phyloP scores from a whole-genome alignment of 129 eudicot genomes.

The Erigeron canadensis region DNA sequence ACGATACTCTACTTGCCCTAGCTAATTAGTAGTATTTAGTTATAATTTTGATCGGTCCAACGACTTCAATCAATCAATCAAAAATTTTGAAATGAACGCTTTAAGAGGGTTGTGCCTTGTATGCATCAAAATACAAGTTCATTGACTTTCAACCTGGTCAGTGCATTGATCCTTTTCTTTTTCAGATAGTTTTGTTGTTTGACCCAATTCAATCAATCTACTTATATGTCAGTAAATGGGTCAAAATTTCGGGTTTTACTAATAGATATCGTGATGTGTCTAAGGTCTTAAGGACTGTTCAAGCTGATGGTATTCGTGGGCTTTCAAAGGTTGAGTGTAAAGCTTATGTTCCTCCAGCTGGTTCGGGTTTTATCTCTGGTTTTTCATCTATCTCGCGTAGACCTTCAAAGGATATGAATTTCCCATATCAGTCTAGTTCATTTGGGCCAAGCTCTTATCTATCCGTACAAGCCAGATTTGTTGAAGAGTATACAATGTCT shows the following conservation, averaged over 20 bases:
- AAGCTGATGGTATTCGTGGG: constrained; percentile 88
- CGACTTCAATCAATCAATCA: too few relatives aligned
- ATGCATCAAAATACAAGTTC: not conserved
- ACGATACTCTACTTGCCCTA: too few relatives aligned
- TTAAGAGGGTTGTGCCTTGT: not conserved
- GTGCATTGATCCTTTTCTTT: too few relatives aligned
- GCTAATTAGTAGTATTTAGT: too few relatives aligned
- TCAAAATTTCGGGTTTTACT: not conserved
- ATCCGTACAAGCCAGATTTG: constrained; percentile 80
- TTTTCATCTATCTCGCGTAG: constrained; percentile 69
- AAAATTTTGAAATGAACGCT: not conserved
- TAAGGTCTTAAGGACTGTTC: constrained; percentile 89
- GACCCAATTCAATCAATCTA: not conserved
- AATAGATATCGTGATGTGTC: not conserved
- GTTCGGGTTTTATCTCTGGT: constrained; percentile 94
- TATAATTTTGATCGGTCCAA: too few relatives aligned
- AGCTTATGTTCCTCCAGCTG: constrained; percentile 93
- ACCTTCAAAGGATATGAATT: constrained; percentile 50
- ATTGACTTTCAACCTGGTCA: not conserved
- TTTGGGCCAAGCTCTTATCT: constrained; percentile 91
- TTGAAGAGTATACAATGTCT: constrained; percentile 91
- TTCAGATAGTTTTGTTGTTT: not conserved
- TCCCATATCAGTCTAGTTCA: constrained; percentile 45
- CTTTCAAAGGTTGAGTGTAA: constrained; percentile 84
- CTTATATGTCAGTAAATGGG: not conserved